Base-by-base conservation (phyloP, 2,329 filamentous ascomycete species). In the Fusarium anthophilum region DNA sequence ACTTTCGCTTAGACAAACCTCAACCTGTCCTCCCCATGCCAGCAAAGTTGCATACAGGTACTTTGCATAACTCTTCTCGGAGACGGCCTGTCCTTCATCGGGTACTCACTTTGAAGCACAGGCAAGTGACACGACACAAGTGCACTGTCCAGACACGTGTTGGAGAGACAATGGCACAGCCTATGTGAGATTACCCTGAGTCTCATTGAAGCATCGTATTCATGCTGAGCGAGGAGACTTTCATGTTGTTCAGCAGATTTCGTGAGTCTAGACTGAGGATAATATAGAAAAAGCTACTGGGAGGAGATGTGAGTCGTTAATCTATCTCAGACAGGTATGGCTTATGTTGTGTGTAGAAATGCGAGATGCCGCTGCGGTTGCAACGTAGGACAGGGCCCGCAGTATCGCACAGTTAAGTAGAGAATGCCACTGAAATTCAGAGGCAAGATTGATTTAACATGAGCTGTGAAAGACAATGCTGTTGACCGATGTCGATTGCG, bases 1-100 rank as follows among this genome's bases (percentile, higher is more conserved):
- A 67, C 60, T 43, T 50, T 78, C 77, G 77, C 77, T 78, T 78
- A 73, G 54, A 57, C 47, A 51, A 66, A 56, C 63, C 74, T 78
- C 51, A 60, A 66, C 53, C 56, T 53, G 20, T 67, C 61, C 53
- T 54, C 43, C 17, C 37, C 35, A n/a, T 38, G 30, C n/a, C 65
- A 38, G 28, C 59, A 47, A 26, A 51, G 51, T 55, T 32, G 13
- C 47, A 44, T 59, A n/a, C 13, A 55, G 26, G 24, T 55, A 55
- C 51, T 61, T 74, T 78, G 63, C 60, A 61, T 71, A 56, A 45
- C 41, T 69, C 56, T 70, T 45, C 56, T 48, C 47, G 48, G 64
- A 66, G 47, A 64, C 58, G 54, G 70, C 18, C 53, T 66, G 71
- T 68, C 45, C 64, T 45, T 67, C 66, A 55, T 66, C 61, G 74